Evolutionary conservation across 164 flowering plant species (phyloP), one percentile per base, ranked within the genome.

Genomic region (Aristolochia californica): DNA sequence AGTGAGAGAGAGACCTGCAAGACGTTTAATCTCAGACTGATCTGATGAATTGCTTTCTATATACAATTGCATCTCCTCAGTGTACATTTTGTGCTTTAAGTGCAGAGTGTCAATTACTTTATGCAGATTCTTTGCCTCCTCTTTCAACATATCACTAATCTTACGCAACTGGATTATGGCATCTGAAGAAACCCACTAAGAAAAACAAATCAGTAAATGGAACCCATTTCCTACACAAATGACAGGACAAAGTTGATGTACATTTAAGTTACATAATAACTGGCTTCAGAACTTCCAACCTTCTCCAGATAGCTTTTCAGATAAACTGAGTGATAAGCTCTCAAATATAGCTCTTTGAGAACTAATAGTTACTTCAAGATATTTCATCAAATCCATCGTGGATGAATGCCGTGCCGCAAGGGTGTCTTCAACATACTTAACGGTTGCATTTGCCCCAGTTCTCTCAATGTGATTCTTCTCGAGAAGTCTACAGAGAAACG

Each of bases 81-180:
- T 67, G 65, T 81, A 90, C 57, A 77, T 79, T 62, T 80, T 79
- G 71, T 87, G 96, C 82, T 86, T 94, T 65, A 57, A 58, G 58
- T 82, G 84, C 60, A 94, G 82, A 61, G 62, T 34, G 66, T 82
- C 78, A 64, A 85, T 81, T 59, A 64, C 84, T 70, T 69, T 82
- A 10, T 55, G 71, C 52, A 94, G 69, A 59, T 62, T 74, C 21
- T 68, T 59, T 38, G 78, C 78, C 78, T 90, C 97, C 67, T 80
- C 85, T 63, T 65, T 65, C 75, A 88, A 80, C 74, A 81, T 47
- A 61, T 76, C 82, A 63, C 86, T 83, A 69, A 94, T 73, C 78
- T 77, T 82, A 58, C 59, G 67, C 57, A 77, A 51, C 43, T 74
- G 82, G 57, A 75, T 67, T 45, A 76, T 57, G 53, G 81, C 76